Base-by-base conservation (phyloP, 2,329 filamentous ascomycete genomes). In the Fusarium equiseti region DNA sequence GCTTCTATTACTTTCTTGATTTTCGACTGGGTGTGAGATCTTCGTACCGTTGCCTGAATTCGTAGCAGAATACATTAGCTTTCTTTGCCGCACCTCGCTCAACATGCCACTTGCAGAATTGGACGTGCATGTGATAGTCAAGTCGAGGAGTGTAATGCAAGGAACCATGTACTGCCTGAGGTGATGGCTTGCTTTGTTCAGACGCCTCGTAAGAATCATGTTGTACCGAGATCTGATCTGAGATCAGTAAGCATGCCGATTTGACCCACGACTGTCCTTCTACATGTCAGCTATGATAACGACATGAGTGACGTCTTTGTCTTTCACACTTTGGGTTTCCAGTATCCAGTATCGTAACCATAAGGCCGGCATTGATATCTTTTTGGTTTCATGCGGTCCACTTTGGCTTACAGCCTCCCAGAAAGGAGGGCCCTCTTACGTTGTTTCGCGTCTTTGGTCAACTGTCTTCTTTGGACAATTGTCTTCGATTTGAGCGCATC, bases 111-210 rank as follows among this genome's bases (percentile, higher is more conserved):
- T 70, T 45, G 12, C n/a, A 16, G 52, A 20, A 27, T 18, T 15
- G 65, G n/a, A 45, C 44, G 13, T 26, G 48, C 43, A 67, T 32
- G 57, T 58, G 52, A 64, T 59, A 68, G 68, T 66, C 63, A 69
- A 45, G 18, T 48, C 1, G 31, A 24, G 27, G 31, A 49, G 31
- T 45, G 22, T 7, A 50, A 60, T 60, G 54, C 48, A 64, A 71
- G 55, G 51, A 27, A 68, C 29, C n/a, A 48, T 29, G 24, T 53
- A 40, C 43, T 16, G 20, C 13, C 32, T 22, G n/a, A 40, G 38
- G 26, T 43, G 55, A 42, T 55, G 38, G 26, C 26, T 59, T 56
- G n/a, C 42, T 22, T 40, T 44, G 43, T 24, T 13, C 38, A 26
- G 20, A 16, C 24, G n/a, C 29, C 29, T 38, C 29, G 12, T 38